These are phyloP conservation scores for Gossypium laxum DNA, from an alignment of 441 rosid species.

Conservation along the genomic window DNA sequence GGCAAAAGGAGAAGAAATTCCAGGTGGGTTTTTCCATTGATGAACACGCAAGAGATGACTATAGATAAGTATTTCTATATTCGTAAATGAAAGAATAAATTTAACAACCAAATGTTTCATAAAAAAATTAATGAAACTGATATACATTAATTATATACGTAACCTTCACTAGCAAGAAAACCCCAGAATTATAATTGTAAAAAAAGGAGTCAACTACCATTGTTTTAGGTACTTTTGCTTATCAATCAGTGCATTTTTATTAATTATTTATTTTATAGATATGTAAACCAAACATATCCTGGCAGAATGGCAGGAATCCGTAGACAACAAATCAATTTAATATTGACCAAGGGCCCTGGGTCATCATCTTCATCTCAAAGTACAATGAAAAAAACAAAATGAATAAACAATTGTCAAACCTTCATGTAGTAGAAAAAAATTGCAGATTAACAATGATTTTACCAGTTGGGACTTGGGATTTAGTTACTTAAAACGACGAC, in stretches of 20 bases:
- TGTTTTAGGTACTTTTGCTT: neutral
- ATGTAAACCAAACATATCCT: neutral
- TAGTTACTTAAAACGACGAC: neutral
- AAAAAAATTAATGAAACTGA: neutral
- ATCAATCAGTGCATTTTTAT: neutral
- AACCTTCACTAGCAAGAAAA: neutral
- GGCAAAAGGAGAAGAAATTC: neutral
- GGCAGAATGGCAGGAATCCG: neutral
- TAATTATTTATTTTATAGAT: neutral
- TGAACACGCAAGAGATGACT: conserved; percentile 9
- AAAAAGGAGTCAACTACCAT: neutral
- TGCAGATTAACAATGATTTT: neutral
- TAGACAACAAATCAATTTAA: neutral
- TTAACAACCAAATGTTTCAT: neutral
- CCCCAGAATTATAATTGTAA: neutral
- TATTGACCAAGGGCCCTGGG: neutral
- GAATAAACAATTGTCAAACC: neutral
- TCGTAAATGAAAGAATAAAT: neutral
- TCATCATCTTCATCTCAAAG: neutral
- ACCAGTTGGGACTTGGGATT: neutral
- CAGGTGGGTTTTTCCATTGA: conserved; percentile 9
- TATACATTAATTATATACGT: neutral
- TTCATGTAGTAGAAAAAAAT: neutral
- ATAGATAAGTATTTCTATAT: conserved; percentile 6
- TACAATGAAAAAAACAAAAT: neutral